Base-by-base conservation (phyloP, 306 rosid genomes). In the Ziziphus jujuba region DNA sequence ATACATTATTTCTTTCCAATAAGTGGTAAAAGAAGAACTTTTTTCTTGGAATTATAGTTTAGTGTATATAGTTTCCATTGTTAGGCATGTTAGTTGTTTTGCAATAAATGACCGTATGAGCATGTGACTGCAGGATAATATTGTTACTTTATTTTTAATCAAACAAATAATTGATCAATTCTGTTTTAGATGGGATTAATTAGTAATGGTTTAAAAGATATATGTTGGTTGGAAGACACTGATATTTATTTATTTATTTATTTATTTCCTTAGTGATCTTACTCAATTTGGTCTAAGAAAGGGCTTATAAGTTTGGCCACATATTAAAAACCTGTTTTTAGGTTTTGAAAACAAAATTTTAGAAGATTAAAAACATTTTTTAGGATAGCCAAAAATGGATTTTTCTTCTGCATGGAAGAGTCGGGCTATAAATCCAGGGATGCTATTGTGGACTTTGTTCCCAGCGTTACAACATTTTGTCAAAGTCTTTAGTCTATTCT, bases 151-250 rank as follows among this genome's bases (percentile, higher is more conserved):
- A 16, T 33, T 61, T 14, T 7, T 16, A 35, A 60, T n/a, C 47
- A 60, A 21, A 61, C 12, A 40, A 31, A 40, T 10, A 43, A 40
- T 12, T 4, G 66, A 38, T 17, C 14, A 43, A 22, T 28, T 19
- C 9, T 28, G 33, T 28, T 28, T 28, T 40, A 11, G 50, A 61
- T 61, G 35, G 22, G 66, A 22, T 35, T n/a, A 40, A 22, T 35
- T n/a, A 40, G 45, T 9, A 59, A 47, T 15, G 44, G 23, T 43
- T 61, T 50, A 40, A 61, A 61, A 40, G 45, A 11, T 10, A 38
- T 22, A 40, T 61, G 66, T 20, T 61, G 66, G 66, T 61, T 61
- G 36, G 52, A 35, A 40, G 66, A n/a, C 66, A 61, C 17, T 17
- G n/a, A 40, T 40, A 40, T 9, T 9, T 40, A 8, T 6, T 3